Evolutionary conservation across 805 yeast genomes (phyloP), one percentile per base, ranked within the genome.

Genomic region (Ogataea nakhonphanomensis): DNA sequence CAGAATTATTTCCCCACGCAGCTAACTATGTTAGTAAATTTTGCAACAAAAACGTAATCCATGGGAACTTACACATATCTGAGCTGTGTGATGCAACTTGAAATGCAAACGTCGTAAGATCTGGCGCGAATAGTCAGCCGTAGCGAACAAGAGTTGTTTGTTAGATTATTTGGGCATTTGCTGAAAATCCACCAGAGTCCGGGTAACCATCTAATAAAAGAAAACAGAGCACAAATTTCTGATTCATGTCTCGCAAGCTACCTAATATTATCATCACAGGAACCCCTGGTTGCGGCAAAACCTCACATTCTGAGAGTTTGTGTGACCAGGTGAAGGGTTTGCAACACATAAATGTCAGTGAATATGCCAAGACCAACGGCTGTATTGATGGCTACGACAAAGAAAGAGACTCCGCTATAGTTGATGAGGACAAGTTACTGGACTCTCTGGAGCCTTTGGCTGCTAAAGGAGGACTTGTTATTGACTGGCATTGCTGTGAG

Each of bases 401-500:
- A 50, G 84, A 70, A 46, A 76, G 96, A 57, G 88, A 91, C 54
- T 78, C 95, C 2, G 76, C 82, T 35, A 86, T 91, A 29, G 96
- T 91, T 5, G 96, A 93, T 64, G 99, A 91, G 55, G 98, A 93
- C 57, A 81, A 79, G 58, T 68, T 91, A 10, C 64, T 89, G 43
- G 98, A 93, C 59, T 76, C 77, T 17, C 63, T 93, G 35, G 96
- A 90, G 60, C 81, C 82, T 6, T 74, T 82, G 28, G 68, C 90
- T 35, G 83, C 82, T 38, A 69, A 78, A 48, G 99, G 99, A n/a
- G 95, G 95, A 1, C 71, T 74, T n/a, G 69, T 93, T 7, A 72
- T 93, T 9, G 99, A 93, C 62, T 93, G 99, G 99, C 99, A 93
- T 60, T 93, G 91, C 32, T 88, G 95, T 64, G 99, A 93, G 56